Base-by-base conservation (phyloP, 345 rosid species). In the Erucastrum elatum region DNA sequence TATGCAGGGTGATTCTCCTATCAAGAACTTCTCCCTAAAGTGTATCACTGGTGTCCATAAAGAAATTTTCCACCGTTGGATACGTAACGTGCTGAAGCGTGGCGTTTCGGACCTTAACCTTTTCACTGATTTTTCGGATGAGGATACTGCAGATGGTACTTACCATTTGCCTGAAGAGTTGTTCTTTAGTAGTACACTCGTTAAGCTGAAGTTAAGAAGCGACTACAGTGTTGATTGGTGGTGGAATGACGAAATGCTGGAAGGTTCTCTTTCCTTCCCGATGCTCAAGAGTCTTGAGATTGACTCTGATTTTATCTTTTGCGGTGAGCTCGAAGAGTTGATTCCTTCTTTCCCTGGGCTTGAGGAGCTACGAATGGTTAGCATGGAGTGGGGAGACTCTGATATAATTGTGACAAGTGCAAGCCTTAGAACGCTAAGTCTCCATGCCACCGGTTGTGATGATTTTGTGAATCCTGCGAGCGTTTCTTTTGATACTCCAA, bases 271-370 rank as follows among this genome's bases (percentile, higher is more conserved):
- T 30, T 16, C 27, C 46, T 34, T 64, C 7, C 62, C 44, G 0
- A 44, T 16, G 60, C 68, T 72, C 6, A 72, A 44, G 51, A 72
- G 31, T 62, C 68, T 72, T 1, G 0, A 11, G 8, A 16, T 63
- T 30, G 21, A 73, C 13, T 17, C 33, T 2, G 41, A 41, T 5
- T 30, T 1, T 2, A 17, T 7, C 6, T 3, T 25, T 1, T 39
- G 56, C 17, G 3, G 16, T 12, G 17, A 46, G 13, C 11, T 73
- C 16, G 69, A 63, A 0, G 9, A 13, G 5, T 25, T 73, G 46
- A 5, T 73, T 73, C 61, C 7, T 73, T 51, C 39, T 74, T 74
- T 51, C 27, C 64, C 64, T 34, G 71, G 11, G 4, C 77, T 74
- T 15, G 77, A 74, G 64, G 61, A 55, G 27, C 5, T 58, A 9